Evolutionary conservation across 208 protist species (phyloP).

Genomic region (Phytomonas francai): DNA sequence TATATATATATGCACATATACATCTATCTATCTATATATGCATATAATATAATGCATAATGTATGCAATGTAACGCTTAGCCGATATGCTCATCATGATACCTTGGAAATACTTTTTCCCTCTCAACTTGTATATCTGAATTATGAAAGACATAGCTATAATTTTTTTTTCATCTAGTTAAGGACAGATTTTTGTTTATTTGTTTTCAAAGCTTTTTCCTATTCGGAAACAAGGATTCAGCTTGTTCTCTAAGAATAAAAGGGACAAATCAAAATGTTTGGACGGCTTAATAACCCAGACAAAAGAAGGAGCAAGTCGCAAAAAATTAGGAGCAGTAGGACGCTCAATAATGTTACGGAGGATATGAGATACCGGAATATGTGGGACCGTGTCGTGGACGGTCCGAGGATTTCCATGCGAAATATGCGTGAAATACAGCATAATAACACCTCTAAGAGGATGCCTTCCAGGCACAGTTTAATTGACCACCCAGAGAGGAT

Average conservation of each 20-base stretch:
- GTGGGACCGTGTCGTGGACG: not conserved
- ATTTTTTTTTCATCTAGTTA: conserved; percentile 5
- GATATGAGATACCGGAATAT: not conserved
- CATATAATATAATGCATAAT: not conserved
- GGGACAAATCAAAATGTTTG: not conserved
- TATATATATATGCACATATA: not conserved
- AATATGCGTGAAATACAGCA: not conserved
- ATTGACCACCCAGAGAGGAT: not conserved
- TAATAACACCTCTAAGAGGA: not conserved
- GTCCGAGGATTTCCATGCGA: not conserved
- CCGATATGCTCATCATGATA: not conserved
- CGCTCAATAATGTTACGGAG: not conserved
- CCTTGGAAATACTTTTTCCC: not conserved
- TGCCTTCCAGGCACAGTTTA: not conserved
- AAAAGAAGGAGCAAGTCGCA: not conserved
- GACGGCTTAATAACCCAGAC: not conserved
- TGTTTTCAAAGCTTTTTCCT: not conserved
- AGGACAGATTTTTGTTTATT: conserved; percentile 12
- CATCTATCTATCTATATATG: conserved; percentile 1
- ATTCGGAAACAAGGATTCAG: not conserved
- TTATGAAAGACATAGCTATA: not conserved
- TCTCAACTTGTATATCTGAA: conserved; percentile 7
- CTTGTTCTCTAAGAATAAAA: not conserved
- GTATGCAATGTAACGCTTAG: not conserved
- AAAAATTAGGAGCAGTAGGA: not conserved